phyloP scores from a whole-genome alignment of 352 stramenopile genomes.

The Globisporangium alternatum region DNA sequence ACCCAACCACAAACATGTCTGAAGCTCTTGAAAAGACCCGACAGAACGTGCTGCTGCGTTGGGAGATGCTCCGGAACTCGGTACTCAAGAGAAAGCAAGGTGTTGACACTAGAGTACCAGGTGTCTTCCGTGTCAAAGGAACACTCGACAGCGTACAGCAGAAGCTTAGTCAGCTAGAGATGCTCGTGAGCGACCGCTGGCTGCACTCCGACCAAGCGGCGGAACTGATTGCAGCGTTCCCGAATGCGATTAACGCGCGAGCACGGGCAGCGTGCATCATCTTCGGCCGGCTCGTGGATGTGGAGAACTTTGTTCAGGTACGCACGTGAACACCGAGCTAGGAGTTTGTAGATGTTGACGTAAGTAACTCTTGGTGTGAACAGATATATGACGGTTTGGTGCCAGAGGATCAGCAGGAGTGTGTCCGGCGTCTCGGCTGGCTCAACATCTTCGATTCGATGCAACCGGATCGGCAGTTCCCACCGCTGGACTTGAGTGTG shows the following conservation, averaged over 20 bases:
- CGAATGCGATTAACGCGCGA: constrained; percentile 44
- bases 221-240: constrained; percentile 37
- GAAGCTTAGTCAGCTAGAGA: constrained; percentile 41
- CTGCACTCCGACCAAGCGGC: constrained; percentile 47
- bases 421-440: constrained; percentile 69
- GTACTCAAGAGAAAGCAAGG: constrained; percentile 9
- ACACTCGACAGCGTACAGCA: constrained; percentile 25
- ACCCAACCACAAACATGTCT: background rate
- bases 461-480: constrained; percentile 74
- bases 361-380: background rate
- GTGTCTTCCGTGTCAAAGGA: constrained; percentile 21
- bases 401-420: constrained; percentile 52
- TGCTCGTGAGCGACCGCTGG: constrained; percentile 50
- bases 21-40: constrained; percentile 8
- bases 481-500: constrained; percentile 60
- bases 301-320: constrained; percentile 73
- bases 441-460: constrained; percentile 82
- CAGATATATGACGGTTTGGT: constrained; percentile 55
- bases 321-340: background rate
- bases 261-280: constrained; percentile 50
- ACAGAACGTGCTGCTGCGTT: constrained; percentile 31
- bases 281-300: constrained; percentile 66
- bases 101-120: background rate
- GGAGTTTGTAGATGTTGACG: background rate
- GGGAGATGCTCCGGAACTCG: constrained; percentile 36